A percentile compares a stretch with the other conserved stretches of the same genome.
Conservation (phyloP, 2,329 filamentous ascomycete genomes). For the Alternaria tenuissima region DNA sequence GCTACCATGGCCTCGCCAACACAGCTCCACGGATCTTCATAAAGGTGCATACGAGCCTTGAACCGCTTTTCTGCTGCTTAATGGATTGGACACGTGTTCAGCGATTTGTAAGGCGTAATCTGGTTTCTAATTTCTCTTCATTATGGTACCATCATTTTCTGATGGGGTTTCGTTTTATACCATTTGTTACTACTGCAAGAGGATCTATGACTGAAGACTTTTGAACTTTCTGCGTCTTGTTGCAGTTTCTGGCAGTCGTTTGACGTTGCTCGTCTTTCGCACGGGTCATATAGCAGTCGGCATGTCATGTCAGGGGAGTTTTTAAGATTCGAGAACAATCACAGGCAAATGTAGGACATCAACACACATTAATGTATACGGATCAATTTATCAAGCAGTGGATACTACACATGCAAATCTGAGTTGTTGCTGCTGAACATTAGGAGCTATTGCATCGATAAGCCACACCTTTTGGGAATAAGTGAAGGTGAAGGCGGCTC, state of each 20-base stretch:
- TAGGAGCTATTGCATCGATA: background rate
- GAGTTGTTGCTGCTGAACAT: background rate
- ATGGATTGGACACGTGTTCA: constrained; percentile 1
- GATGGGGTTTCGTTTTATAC: constrained; percentile 16
- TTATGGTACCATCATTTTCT: constrained; percentile 8
- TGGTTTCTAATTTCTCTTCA: constrained; percentile 3
- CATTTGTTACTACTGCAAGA: constrained; percentile 5
- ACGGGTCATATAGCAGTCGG: background rate
- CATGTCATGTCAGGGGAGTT: constrained; percentile 2
- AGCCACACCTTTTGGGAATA: background rate
- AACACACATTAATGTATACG: constrained; percentile 3
- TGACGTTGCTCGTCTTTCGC: background rate
- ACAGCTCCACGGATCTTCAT: constrained; percentile 4
- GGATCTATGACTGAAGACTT: background rate
- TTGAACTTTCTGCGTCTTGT: background rate
- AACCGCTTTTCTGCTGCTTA: background rate
- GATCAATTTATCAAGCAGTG: background rate
- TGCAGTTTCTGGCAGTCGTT: background rate
- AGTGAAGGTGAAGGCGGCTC: constrained; percentile 6
- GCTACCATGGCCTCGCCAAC: constrained; percentile 7
- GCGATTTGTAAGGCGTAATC: background rate
- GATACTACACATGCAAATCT: background rate
- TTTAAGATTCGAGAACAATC: background rate
- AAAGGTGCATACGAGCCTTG: background rate
- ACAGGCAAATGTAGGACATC: background rate